A percentile compares a stretch with the other conserved stretches of the same genome.
These are phyloP conservation scores for Calonectria multiphialidica DNA, from an alignment of 2,329 filamentous ascomycete species.

Conservation along the genomic window DNA sequence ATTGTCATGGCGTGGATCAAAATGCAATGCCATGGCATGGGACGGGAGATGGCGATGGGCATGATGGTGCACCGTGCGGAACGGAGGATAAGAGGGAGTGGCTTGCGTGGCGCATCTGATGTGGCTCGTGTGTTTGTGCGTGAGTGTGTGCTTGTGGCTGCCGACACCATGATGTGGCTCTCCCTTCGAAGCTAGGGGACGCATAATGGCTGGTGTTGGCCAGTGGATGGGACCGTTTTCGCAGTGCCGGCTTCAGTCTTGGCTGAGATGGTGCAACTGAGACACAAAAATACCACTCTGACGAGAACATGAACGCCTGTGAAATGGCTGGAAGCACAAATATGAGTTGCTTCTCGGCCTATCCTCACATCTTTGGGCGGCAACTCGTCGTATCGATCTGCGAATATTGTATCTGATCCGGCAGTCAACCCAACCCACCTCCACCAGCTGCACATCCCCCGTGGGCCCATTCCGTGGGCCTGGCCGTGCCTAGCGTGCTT, in stretches of 20 bases:
- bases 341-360: not conserved
- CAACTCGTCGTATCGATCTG: not conserved
- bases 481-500: conserved; percentile 4
- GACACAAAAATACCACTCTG: not conserved
- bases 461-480: conserved; percentile 6
- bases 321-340: not conserved
- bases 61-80: conserved; percentile 20
- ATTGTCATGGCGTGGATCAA: conserved; percentile 9
- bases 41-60: conserved; percentile 23
- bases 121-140: conserved; percentile 16
- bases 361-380: not conserved
- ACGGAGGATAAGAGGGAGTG: conserved; percentile 2
- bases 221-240: conserved; percentile 32
- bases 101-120: conserved; percentile 13
- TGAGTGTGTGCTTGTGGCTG: not conserved
- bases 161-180: not conserved
- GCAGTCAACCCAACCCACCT: not conserved
- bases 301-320: not conserved
- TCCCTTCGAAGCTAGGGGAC: not conserved
- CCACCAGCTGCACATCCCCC: conserved; percentile 6
- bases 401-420: not conserved
- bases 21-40: not conserved
- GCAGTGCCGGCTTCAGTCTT: conserved; percentile 28
- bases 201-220: conserved; percentile 17
- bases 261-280: not conserved